Evolutionary conservation across 2,329 filamentous ascomycete genomes (phyloP).

Genomic region (Cladosporium oxysporum): DNA sequence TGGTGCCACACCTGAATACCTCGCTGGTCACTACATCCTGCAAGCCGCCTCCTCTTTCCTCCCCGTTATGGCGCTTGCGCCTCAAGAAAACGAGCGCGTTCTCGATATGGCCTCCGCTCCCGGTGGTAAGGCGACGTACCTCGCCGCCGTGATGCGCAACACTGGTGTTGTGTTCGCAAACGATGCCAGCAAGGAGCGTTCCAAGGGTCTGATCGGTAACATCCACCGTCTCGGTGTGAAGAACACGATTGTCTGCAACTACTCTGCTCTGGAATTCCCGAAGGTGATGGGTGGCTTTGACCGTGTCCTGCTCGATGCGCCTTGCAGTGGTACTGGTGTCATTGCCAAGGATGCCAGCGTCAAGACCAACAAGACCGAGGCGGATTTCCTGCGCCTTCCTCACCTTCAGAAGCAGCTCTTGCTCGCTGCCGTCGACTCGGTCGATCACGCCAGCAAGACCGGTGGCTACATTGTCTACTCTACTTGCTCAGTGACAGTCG

Average conservation of each 20-base stretch:
- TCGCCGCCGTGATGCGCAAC: slow-evolving; percentile 97
- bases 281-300: slow-evolving; percentile 95
- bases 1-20: slow-evolving; percentile 94
- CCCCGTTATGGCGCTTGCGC: slow-evolving; percentile 94
- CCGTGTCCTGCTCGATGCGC: slow-evolving; percentile 88
- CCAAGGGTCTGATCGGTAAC: slow-evolving; percentile 97
- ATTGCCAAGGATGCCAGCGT: slow-evolving; percentile 96
- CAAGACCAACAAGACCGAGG: slow-evolving; percentile 97
- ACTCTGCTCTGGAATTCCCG: slow-evolving; percentile 92
- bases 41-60: slow-evolving; percentile 96
- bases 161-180: slow-evolving; percentile 95
- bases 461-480: slow-evolving; percentile 96
- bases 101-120: slow-evolving; percentile 95
- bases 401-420: slow-evolving; percentile 95
- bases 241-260: slow-evolving; percentile 93
- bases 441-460: slow-evolving; percentile 87
- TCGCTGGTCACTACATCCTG: slow-evolving; percentile 95
- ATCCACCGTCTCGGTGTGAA: slow-evolving; percentile 91
- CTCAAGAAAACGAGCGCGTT: slow-evolving; percentile 87
- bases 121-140: slow-evolving; percentile 93
- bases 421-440: slow-evolving; percentile 89
- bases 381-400: slow-evolving; percentile 89
- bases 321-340: slow-evolving; percentile 94
- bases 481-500: slow-evolving; percentile 90
- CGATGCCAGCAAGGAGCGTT: slow-evolving; percentile 88